Percentiles rank a stretch among this genome's conserved stretches.
phyloP scores from a whole-genome alignment of 1,284 basidiomycete species.

The Amylostereum areolatum region DNA sequence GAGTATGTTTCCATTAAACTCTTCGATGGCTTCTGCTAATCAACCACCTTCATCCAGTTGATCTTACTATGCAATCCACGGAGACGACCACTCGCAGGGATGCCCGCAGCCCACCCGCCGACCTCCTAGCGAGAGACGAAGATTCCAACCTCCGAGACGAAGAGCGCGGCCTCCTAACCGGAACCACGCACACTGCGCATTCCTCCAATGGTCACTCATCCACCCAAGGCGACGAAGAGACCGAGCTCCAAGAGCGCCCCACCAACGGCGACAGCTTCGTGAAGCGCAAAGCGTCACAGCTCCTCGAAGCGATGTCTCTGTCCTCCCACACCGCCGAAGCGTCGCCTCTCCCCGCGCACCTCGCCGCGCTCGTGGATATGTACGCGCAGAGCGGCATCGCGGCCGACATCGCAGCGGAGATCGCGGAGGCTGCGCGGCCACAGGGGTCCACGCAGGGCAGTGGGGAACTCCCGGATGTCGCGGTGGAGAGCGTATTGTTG shows the following conservation, averaged over 20 bases:
- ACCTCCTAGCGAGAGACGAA: conserved; percentile 29
- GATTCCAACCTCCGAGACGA: conserved; percentile 50
- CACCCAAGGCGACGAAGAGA: conserved; percentile 38
- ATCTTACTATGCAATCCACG: conserved; percentile 75
- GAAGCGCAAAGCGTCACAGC: conserved; percentile 70
- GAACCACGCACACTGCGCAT: conserved; percentile 26
- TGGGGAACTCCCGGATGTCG: conserved; percentile 56
- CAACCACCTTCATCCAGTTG: conserved; percentile 41
- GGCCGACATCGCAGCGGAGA: conserved; percentile 57
- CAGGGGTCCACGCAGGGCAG: conserved; percentile 22
- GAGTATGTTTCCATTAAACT: conserved; percentile 46
- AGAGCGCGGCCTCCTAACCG: conserved; percentile 40
- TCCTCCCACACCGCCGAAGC: conserved; percentile 30
- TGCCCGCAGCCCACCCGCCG: conserved; percentile 30
- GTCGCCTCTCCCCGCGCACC: conserved; percentile 50
- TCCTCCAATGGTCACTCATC: conserved; percentile 27
- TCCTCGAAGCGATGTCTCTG: conserved; percentile 63
- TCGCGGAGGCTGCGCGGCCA: conserved; percentile 39
- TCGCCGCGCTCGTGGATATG: conserved; percentile 70
- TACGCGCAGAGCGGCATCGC: conserved; percentile 70
- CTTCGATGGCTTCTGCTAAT: background rate
- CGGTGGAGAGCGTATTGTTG: conserved; percentile 59
- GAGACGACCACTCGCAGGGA: conserved; percentile 27
- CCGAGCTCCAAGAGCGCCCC: conserved; percentile 45
- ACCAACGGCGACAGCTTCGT: conserved; percentile 44